Evolutionary conservation across 2,329 filamentous ascomycete genomes (phyloP).

Genomic region (Tolypocladium inflatum): DNA sequence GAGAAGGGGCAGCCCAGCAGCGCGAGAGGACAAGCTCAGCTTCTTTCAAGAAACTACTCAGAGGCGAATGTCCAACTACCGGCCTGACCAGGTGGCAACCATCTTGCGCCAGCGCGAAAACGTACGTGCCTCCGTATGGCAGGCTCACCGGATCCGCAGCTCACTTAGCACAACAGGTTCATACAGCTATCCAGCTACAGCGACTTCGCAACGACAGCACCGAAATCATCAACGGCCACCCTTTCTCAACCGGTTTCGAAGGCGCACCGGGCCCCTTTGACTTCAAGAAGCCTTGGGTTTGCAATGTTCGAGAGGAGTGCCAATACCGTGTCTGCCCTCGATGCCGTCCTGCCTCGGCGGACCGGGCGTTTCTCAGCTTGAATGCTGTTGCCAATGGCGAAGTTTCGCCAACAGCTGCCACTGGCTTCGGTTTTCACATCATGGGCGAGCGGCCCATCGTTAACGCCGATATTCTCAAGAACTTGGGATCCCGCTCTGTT

Average conservation of each 20-base stretch:
- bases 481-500: slow-evolving; percentile 29
- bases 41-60: slow-evolving; percentile 34
- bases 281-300: slow-evolving; percentile 28
- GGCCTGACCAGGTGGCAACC: slow-evolving; percentile 33
- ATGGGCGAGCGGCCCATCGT: slow-evolving; percentile 32
- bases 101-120: slow-evolving; percentile 42
- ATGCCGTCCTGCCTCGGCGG: slow-evolving; percentile 34
- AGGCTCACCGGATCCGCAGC: neutral
- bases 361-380: slow-evolving; percentile 39
- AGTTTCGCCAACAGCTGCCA: slow-evolving; percentile 36
- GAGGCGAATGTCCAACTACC: slow-evolving; percentile 34
- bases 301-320: slow-evolving; percentile 31
- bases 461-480: slow-evolving; percentile 25
- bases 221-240: slow-evolving; percentile 10
- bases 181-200: slow-evolving; percentile 19
- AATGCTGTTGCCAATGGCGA: slow-evolving; percentile 39
- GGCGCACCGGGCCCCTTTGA: slow-evolving; percentile 7
- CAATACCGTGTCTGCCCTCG: slow-evolving; percentile 38
- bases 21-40: slow-evolving; percentile 30
- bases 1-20: slow-evolving; percentile 29
- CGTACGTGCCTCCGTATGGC: slow-evolving; percentile 20
- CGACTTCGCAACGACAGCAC: slow-evolving; percentile 12
- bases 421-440: slow-evolving; percentile 43
- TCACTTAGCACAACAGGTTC: slow-evolving; percentile 16
- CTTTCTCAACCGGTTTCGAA: slow-evolving; percentile 9